Evolutionary conservation across 139 green algal species (phyloP), one percentile per base, ranked within the genome.

Genomic region (Astrephomene gubernaculifera): DNA sequence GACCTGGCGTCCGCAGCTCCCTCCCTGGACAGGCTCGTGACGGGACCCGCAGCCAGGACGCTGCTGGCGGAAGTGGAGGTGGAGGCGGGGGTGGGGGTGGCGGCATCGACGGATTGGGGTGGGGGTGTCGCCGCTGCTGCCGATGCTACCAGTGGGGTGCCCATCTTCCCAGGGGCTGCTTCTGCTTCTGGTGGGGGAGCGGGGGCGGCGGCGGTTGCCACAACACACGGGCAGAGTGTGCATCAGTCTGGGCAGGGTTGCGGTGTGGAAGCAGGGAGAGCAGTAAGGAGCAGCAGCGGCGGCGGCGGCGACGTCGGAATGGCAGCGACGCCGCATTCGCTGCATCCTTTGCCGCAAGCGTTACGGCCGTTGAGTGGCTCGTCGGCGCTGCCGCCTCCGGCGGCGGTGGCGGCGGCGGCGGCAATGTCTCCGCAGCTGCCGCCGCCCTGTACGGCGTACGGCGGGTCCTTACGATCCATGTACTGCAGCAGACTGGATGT

Each of bases 11-110:
- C 79, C 17, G 22, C 41, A 1, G 33, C 43, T 2, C 63, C 78
- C 61, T 36, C 78, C 78, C 78, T 86, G 65, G 79, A 86, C 79
- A 65, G 79, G 35, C 35, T 86, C 31, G 36, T 44, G 0, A 35
- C 17, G 5, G 79, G 79, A 3, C 21, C 45, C 25, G 65, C 39
- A 8, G 79, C 65, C 27, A 14, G 14, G n/a, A n/a, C 39, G 61
- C 39, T 72, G 75, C 60, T 60, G 29, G 17, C 41, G 29, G 39
- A 61, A 14, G 14, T 12, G 31, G 63, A n/a, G 19, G 36, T 45
- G n/a, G 41, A 74, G 21, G 41, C 75, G 36, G 52, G 52, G 0
- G 45, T 35, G 53, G 25, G 14, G 29, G 61, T n/a, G 60, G 75
- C 60, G 60, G 29, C 29, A 29, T 33, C 57, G 61, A 14, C 2